Conservation (phyloP, 2,329 filamentous ascomycete species). For the Colletotrichum tropicale region DNA sequence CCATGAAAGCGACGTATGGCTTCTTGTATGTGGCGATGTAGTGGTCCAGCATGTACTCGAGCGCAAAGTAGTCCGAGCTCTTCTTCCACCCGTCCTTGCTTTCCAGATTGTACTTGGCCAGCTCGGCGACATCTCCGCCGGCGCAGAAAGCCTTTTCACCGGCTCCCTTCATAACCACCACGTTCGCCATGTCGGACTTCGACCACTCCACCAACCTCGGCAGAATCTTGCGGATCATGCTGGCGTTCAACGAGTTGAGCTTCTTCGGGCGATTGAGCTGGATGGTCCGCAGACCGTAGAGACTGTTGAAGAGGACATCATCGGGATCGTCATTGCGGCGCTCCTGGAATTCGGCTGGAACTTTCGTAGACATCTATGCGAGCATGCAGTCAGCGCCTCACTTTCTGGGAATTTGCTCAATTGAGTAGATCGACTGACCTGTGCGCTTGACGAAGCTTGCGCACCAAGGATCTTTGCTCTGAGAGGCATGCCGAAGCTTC, state of each 20-base stretch:
- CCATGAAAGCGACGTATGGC: conserved; percentile 94
- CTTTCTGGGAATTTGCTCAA: not conserved
- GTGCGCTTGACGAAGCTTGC: conserved; percentile 16
- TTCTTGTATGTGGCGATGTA: conserved; percentile 92
- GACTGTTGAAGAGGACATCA: conserved; percentile 90
- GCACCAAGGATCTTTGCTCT: conserved; percentile 72
- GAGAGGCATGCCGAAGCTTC: conserved; percentile 72
- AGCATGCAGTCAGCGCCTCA: not conserved
- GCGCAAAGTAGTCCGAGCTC: conserved; percentile 85
- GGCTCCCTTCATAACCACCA: conserved; percentile 89
- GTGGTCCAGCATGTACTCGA: conserved; percentile 97
- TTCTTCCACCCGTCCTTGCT: conserved; percentile 72
- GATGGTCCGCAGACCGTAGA: conserved; percentile 88
- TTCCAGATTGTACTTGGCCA: conserved; percentile 75
- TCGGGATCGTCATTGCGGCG: conserved; percentile 75
- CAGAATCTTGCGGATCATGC: conserved; percentile 94
- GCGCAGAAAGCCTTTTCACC: conserved; percentile 89
- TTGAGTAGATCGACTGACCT: not conserved
- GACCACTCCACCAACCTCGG: conserved; percentile 91
- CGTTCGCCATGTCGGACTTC: conserved; percentile 92
- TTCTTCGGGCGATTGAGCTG: conserved; percentile 94
- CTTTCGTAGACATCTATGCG: conserved; percentile 40
- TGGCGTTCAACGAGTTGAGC: conserved; percentile 89
- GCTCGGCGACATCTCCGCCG: conserved; percentile 84
- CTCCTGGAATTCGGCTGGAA: conserved; percentile 49